Evolutionary conservation across 352 stramenopile species (phyloP), one percentile per base, ranked within the genome.

Genomic region (Phytopythium litorale): DNA sequence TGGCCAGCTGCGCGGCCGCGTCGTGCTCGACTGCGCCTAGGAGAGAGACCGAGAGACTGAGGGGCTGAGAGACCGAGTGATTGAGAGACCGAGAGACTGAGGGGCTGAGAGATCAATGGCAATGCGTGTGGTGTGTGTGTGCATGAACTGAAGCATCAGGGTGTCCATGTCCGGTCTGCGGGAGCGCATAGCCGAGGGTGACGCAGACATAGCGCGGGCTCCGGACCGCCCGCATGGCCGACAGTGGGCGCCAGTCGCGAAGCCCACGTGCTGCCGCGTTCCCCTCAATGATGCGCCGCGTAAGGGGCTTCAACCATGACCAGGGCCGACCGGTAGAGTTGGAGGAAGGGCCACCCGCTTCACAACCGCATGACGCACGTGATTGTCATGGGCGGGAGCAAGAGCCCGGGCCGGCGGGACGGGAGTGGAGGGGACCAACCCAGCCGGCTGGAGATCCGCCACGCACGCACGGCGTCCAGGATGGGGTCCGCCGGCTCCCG

Each of bases 11-110:
- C 66, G 68, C 19, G 76, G 76, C 28, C 76, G 76, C 38, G 71
- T 75, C 16, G 76, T 85, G 55, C 25, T 85, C 30, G 65, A 82
- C 69, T 85, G 76, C 67, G 68, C 25, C 25, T 28, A 28, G 25
- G 25, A 28, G 25, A 28, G 25, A 28, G 25, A 28, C 25, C 25
- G 18, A 28, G 25, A 28, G 25, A 28, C 25, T 28, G 25, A 28
- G 25, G 3, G 25, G 3, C 25, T 3, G 25, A 28, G 25, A 28
- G 25, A 28, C 25, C 25, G 40, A 46, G 15, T 23, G 40, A 46
- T 3, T 21, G 40, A 46, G 40, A 46, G 5, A 21, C 25, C 25
- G 25, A 28, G 25, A 28, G 40, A 21, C 18, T 46, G 40, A 28
- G 25, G 3, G 40, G 9, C 18, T 46, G 40, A 28, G 25, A 28